Conservation (phyloP, 371 early-diverging fungal species). For the Nematocida displodere region DNA sequence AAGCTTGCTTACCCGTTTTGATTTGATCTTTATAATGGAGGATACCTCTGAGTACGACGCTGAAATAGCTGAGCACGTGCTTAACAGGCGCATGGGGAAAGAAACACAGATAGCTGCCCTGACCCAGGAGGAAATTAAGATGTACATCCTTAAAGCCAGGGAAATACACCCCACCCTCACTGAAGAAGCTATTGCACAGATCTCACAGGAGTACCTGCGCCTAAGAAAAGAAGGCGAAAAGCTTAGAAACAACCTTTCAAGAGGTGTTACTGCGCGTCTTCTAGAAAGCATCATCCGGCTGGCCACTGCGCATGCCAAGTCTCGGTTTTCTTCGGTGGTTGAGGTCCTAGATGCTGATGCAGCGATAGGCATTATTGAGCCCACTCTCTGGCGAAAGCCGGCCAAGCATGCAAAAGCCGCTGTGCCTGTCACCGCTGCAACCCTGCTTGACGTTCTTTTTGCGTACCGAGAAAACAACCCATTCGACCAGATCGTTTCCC, state of each 20-base stretch:
- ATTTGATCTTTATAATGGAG: slow-evolving; percentile 83
- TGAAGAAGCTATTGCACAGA: slow-evolving; percentile 54
- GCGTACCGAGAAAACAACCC: slow-evolving; percentile 37
- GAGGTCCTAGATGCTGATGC: slow-evolving; percentile 65
- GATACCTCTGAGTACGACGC: slow-evolving; percentile 73
- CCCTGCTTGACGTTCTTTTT: slow-evolving; percentile 5
- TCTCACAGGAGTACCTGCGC: slow-evolving; percentile 56
- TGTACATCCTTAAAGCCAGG: slow-evolving; percentile 68
- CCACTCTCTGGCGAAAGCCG: slow-evolving; percentile 54
- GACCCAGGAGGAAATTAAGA: slow-evolving; percentile 18
- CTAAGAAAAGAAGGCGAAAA: slow-evolving; percentile 61
- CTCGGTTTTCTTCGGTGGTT: slow-evolving; percentile 71
- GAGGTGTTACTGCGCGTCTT: slow-evolving; percentile 82
- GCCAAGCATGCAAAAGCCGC: background rate
- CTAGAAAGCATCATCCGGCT: slow-evolving; percentile 95
- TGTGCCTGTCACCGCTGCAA: background rate
- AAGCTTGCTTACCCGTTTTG: slow-evolving; percentile 66
- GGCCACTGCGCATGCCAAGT: slow-evolving; percentile 92
- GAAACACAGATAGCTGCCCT: slow-evolving; percentile 41
- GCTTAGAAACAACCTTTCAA: slow-evolving; percentile 67
- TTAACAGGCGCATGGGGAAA: slow-evolving; percentile 58
- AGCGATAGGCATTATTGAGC: slow-evolving; percentile 57
- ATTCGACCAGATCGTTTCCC: slow-evolving; percentile 16
- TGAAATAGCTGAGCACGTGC: slow-evolving; percentile 62
- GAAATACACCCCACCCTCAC: slow-evolving; percentile 55